Base-by-base conservation (phyloP, 768 basidiomycete species). In the Macrolepiota dolichaula region DNA sequence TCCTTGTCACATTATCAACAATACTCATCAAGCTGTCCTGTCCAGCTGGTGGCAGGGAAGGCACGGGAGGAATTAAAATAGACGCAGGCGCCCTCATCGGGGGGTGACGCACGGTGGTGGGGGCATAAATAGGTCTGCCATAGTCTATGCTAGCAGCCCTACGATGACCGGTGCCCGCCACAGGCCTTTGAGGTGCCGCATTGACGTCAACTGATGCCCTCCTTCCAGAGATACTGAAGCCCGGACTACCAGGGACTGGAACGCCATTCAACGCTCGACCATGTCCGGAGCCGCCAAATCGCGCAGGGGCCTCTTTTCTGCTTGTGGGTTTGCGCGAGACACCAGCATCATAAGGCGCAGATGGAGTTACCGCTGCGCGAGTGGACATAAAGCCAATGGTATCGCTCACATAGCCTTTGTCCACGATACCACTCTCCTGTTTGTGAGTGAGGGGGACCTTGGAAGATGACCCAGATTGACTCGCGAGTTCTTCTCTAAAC, bases 21-120 rank as follows among this genome's bases (percentile, higher is more conserved):
- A 91, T 85, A 65, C 82, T 85, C 86, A 90, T 85, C 68, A 89
- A 71, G 46, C 81, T 87, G 42, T 55, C 59, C 4, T 50, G 36
- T 27, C 38, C 36, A 12, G 38, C n/a, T 19, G 25, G 13, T 24
- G 27, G 27, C 27, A 51, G 32, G 2, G 50, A 7, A 32, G 65
- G 35, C 4, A 32, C 46, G 36, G 57, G 49, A 47, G 65, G 51
- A 10, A 44, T 24, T 11, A 55, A 19, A 29, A 62, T 29, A n/a
- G 56, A 37, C 12, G 35, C 44, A 6, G 61, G 42, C 4, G n/a
- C 51, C 29, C 29, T 19, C 13, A 3, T 47, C 4, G 40, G 35
- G 9, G 17, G 29, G 4, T 42, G 9, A 15, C 9, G 44, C 29
- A n/a, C 24, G 29, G 15, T 4, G 10, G 27, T 19, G 35, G n/a